Conservation (phyloP, 306 rosid genomes). For the Glycine soja region DNA sequence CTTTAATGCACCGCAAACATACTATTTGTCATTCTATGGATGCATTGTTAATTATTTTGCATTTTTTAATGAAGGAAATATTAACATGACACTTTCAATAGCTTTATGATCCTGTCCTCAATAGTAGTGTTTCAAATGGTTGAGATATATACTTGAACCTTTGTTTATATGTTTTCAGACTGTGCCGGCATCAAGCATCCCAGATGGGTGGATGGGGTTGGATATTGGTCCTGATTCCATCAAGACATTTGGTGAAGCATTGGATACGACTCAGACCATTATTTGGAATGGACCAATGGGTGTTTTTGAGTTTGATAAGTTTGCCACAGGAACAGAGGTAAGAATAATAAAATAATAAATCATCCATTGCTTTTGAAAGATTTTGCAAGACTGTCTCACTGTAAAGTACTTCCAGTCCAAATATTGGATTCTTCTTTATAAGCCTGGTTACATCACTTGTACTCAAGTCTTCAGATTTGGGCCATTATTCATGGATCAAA, state of each 20-base stretch:
- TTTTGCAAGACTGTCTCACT: neutral
- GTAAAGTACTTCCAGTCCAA: neutral
- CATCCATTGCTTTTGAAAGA: neutral
- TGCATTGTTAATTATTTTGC: neutral
- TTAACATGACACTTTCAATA: neutral
- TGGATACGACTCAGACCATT: constrained; percentile 77
- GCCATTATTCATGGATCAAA: no score
- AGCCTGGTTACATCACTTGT: no score
- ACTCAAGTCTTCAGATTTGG: no score
- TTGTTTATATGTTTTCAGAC: constrained; percentile 52
- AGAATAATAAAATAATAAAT: neutral
- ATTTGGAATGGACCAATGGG: constrained; percentile 99
- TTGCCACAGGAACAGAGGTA: constrained; percentile 93
- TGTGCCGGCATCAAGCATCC: constrained; percentile 85
- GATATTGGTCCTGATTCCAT: constrained; percentile 95
- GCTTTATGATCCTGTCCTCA: constrained; percentile 1
- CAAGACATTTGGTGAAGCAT: constrained; percentile 70
- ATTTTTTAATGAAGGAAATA: neutral
- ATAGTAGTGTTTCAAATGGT: constrained; percentile 8
- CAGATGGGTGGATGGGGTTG: constrained; percentile 99
- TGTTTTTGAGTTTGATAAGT: constrained; percentile 90
- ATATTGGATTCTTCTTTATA: no score
- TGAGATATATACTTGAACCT: neutral
- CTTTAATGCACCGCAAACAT: no score
- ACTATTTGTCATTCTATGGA: no score